Percentiles rank a stretch among this genome's conserved stretches.
phyloP scores from a whole-genome alignment of 1,284 basidiomycete species.

The Ganoderma lingzhi region DNA sequence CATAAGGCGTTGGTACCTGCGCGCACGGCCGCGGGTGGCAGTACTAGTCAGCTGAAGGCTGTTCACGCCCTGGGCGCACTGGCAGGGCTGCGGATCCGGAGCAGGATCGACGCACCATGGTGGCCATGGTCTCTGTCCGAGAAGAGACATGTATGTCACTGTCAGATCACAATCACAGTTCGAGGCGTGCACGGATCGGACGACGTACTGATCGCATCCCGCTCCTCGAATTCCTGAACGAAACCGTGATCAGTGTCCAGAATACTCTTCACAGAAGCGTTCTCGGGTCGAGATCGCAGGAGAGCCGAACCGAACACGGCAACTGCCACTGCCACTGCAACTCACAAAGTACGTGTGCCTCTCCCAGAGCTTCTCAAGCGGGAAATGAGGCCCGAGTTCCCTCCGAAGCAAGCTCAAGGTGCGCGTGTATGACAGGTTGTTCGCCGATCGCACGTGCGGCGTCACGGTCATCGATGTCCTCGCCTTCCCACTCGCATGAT shows the following conservation, averaged over 20 bases:
- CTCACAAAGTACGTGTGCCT: constrained; percentile 52
- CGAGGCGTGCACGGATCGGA: not conserved
- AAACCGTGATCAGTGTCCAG: not conserved
- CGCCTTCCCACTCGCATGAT: constrained; percentile 33
- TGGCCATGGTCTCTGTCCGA: constrained; percentile 52
- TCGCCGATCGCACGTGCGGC: constrained; percentile 49
- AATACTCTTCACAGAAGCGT: not conserved
- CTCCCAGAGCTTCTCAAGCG: constrained; percentile 55
- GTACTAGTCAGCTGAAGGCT: not conserved
- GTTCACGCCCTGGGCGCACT: not conserved
- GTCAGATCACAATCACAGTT: not conserved
- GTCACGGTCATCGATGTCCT: constrained; percentile 34
- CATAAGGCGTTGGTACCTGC: constrained; percentile 55
- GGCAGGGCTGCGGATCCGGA: not conserved
- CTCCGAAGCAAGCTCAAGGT: constrained; percentile 49
- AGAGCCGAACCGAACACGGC: no score
- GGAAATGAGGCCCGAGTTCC: constrained; percentile 51
- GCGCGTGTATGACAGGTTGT: constrained; percentile 51
- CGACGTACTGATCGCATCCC: constrained; percentile 48
- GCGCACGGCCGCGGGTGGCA: not conserved
- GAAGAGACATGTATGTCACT: not conserved
- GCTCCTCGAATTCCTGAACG: constrained; percentile 50
- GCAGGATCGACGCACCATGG: constrained; percentile 45
- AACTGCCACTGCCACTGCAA: constrained; percentile 9
- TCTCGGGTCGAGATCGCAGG: not conserved